These are phyloP conservation scores for Amorphotheca resinae DNA, from an alignment of 495 filamentous ascomycete genomes.

Conservation along the genomic window DNA sequence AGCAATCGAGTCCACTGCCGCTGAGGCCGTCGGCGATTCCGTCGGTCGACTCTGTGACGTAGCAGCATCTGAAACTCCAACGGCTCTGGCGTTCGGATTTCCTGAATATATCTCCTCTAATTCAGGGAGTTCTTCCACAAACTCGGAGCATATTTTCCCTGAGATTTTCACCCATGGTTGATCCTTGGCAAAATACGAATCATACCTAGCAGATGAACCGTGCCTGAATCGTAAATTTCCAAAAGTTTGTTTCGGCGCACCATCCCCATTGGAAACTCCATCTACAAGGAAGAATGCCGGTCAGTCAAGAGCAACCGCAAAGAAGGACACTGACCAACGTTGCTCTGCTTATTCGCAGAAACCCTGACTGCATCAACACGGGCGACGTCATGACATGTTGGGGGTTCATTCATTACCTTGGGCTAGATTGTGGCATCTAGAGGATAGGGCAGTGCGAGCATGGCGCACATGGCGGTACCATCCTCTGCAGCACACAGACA, in stretches of 20 bases:
- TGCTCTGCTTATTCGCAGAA: slow-evolving; percentile 2
- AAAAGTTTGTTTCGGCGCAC: background rate
- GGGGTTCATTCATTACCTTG: background rate
- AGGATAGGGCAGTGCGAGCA: background rate
- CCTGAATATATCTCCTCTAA: slow-evolving; percentile 4
- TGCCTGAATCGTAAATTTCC: slow-evolving; percentile 9
- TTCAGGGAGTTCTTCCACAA: slow-evolving; percentile 9
- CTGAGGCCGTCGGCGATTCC: slow-evolving; percentile 1
- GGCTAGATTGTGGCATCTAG: background rate
- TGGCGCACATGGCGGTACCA: too few species aligned
- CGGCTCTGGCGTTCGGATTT: background rate
- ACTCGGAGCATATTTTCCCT: slow-evolving; percentile 9
- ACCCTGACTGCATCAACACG: background rate
- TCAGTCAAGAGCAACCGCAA: background rate
- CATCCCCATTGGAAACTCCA: background rate
- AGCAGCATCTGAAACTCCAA: background rate
- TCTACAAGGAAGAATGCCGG: background rate
- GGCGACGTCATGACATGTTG: background rate
- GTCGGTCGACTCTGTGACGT: background rate
- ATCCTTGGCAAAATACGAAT: slow-evolving; percentile 7
- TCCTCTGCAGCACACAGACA: background rate
- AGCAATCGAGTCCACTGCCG: background rate
- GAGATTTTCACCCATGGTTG: slow-evolving; percentile 7
- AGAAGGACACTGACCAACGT: background rate
- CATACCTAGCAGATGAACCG: slow-evolving; percentile 7